Evolutionary conservation across 768 basidiomycete species (phyloP).

Genomic region (Symmetrospora coprosmae): DNA sequence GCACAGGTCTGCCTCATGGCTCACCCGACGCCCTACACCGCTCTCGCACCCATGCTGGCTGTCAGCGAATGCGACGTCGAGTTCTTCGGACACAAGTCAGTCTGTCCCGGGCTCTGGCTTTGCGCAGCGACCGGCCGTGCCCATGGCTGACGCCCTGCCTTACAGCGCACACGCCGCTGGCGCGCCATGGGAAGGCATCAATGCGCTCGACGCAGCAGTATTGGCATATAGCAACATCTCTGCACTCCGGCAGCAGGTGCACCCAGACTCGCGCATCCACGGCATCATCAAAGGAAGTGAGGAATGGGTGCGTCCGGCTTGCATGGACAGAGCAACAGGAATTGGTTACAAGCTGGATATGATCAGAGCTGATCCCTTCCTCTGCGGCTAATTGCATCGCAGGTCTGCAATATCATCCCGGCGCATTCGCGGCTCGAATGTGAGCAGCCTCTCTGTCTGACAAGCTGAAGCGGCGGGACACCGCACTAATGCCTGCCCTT

Average conservation of each 20-base stretch:
- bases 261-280: constrained; percentile 56
- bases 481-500: background rate
- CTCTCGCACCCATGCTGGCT: constrained; percentile 53
- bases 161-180: constrained; percentile 22
- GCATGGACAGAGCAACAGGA: too few species aligned
- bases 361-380: too few species aligned
- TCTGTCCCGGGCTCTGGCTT: background rate
- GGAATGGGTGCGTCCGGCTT: too few species aligned
- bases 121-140: constrained; percentile 10
- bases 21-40: constrained; percentile 58
- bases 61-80: constrained; percentile 33
- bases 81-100: constrained; percentile 21
- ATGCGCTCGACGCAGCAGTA: constrained; percentile 78
- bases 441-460: background rate
- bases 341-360: too few species aligned
- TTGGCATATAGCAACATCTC: constrained; percentile 66
- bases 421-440: constrained; percentile 4
- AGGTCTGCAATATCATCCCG: constrained; percentile 25
- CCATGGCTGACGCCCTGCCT: constrained; percentile 20
- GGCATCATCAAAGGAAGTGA: constrained; percentile 13
- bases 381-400: too few species aligned
- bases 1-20: constrained; percentile 62
- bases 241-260: constrained; percentile 69
- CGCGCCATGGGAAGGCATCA: constrained; percentile 72
- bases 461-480: background rate